Evolutionary conservation across 768 basidiomycete species (phyloP).

Genomic region (Pisolithus sp.): DNA sequence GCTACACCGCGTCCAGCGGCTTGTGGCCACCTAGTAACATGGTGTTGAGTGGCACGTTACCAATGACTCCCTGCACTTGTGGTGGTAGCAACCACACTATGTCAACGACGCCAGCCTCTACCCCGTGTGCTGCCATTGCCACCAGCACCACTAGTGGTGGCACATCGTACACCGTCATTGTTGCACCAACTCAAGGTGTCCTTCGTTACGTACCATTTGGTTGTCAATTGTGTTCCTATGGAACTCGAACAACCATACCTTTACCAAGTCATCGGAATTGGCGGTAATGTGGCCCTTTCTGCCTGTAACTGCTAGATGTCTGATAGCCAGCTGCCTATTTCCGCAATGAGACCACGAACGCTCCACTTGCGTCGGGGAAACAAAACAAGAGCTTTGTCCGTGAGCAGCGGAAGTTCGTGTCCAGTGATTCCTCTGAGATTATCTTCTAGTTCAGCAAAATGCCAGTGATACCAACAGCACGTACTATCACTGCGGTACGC

Average conservation of each 20-base stretch:
- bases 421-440: constrained; percentile 14
- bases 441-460: constrained; percentile 48
- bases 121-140: constrained; percentile 11
- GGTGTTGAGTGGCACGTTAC: no score
- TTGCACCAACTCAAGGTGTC: constrained; percentile 64
- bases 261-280: constrained; percentile 23
- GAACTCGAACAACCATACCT: constrained; percentile 50
- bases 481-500: constrained; percentile 70
- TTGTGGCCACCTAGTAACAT: no score
- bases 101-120: constrained; percentile 30
- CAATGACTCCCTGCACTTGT: constrained; percentile 34
- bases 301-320: no score
- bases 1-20: no score
- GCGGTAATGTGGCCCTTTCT: constrained; percentile 8
- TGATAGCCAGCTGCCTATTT: constrained; percentile 18
- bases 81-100: no score
- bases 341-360: constrained; percentile 65
- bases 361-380: constrained; percentile 47
- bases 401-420: constrained; percentile 23
- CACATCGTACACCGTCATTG: constrained; percentile 67
- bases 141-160: constrained; percentile 33
- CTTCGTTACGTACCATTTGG: constrained; percentile 72
- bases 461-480: constrained; percentile 69
- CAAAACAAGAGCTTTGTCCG: constrained; percentile 60
- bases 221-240: constrained; percentile 67